Evolutionary conservation across 2,329 filamentous ascomycete genomes (phyloP), one percentile per base, ranked within the genome.

Genomic region (Hypoxylon sp.): DNA sequence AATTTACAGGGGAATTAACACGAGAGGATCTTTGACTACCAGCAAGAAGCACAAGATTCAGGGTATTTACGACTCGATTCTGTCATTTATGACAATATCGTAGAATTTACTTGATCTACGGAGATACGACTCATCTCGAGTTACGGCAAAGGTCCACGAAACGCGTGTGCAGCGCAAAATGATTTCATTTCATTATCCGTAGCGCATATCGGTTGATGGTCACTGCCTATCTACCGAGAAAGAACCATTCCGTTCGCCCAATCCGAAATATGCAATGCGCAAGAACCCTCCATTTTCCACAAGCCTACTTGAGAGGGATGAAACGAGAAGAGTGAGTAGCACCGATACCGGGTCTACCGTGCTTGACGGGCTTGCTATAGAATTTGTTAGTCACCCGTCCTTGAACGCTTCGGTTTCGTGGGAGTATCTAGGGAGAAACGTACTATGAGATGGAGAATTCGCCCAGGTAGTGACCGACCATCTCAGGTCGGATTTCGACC

Each of bases 401-500:
- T 22, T 33, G 3, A 10, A 37, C 4, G 39, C 33, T 10, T 33
- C 24, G n/a, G 33, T 3, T 42, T 31, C 33, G 51, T 22, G 22
- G 39, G 26, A 6, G n/a, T 19, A 2, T n/a, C 5, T 42, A 3
- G 22, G 44, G 24, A 35, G 17, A 19, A 75, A 94, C 93, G 80
- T 92, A 97, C 94, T 99, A 99, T 88, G 95, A 96, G 88, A 99
- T 99, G 78, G 94, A 98, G 91, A 99, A 99, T 88, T 99, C 96
- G 81, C 89, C 96, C 77, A 99, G 90, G 90, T 98, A 98, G 90
- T 98, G 95, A 84, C 96, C 96, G 85, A 99, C 96, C 96, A 99
- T 99, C 90, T 99, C 96, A 80, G 96, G 96, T 92, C 98, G 98
- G 88, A 99, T 96, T 87, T 99, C 96, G 80, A 99, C 94, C 90